Base-by-base conservation (phyloP, 2,329 filamentous ascomycete genomes). In the Claviceps arundinis region DNA sequence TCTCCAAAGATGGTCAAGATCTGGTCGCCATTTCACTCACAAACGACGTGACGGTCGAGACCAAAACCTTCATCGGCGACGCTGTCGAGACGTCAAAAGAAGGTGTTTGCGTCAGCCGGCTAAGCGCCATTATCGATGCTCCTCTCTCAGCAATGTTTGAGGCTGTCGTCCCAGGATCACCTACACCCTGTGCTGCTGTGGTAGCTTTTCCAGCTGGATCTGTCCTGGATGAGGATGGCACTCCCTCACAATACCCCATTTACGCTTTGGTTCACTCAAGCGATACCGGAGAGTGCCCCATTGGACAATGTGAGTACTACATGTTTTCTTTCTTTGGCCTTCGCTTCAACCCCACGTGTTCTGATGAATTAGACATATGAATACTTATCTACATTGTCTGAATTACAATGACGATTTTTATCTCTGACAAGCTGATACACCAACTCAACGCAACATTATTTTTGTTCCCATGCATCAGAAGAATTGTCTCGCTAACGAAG, bases 361-460 rank as follows among this genome's bases (percentile, higher is more conserved):
- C 85, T 89, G 91, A 96, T 97, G 90, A 95, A 76, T 70, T 71
- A 78, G 47, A 50, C 54, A 69, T 75, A 76, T 70, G 78, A 94
- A 93, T 88, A 90, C 90, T 97, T 97, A 97, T 96, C 91, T 96
- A 97, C 91, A 96, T 97, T 97, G 89, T 87, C 91, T 90, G 91
- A 95, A 85, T 72, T 73, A 69, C 77, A 78, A 72, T 95, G 90
- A 94, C 82, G 89, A 93, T 78, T 50, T 78, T 76, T 75, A 75
- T 79, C 81, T 89, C 85, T 91, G 84, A 91, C 83, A 88, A 84
- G 73, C 89, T 95, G 89, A 94, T 81, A 71, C 73, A 72, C 70
- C 34, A 62, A 56, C 51, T 50, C 56, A 41, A 47, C 42, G 34
- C 48, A 57, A 50, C 30, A 52, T 41, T 48, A 47, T 48, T 37